Evolutionary conservation across 176 grass and related monocot genomes (phyloP).

Genomic region (Oryza meridionalis): DNA sequence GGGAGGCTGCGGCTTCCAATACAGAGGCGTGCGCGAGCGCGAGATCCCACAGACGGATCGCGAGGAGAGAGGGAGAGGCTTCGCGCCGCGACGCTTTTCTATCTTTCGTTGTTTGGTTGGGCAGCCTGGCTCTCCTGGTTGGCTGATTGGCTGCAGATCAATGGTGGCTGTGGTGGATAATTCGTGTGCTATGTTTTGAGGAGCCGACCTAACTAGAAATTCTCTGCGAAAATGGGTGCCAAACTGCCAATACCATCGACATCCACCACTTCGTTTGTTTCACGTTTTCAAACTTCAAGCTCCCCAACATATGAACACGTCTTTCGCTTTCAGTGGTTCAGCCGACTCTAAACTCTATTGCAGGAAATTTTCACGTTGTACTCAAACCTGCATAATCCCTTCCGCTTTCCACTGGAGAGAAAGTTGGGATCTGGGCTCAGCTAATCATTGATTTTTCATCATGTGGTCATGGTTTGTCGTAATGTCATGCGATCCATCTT

Average conservation of each 20-base stretch:
- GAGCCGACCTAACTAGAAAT: neutral
- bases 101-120: conserved; percentile 37
- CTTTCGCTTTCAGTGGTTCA: neutral
- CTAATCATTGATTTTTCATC: neutral
- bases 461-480: neutral
- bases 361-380: neutral
- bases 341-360: neutral
- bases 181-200: neutral
- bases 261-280: neutral
- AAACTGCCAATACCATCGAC: too few species aligned
- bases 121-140: conserved; percentile 31
- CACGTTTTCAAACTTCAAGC: neutral
- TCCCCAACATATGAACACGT: neutral
- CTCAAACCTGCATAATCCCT: neutral
- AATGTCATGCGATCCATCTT: neutral
- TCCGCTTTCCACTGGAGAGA: neutral
- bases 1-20: conserved; percentile 38
- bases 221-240: neutral
- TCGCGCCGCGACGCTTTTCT: conserved; percentile 31
- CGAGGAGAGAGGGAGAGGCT: conserved; percentile 20
- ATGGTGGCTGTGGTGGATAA: neutral
- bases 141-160: neutral
- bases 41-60: conserved; percentile 52
- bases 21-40: conserved; percentile 21
- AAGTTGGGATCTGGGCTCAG: neutral